Evolutionary conservation across 768 basidiomycete genomes (phyloP), one percentile per base, ranked within the genome.

Genomic region (Podaxis sp.): DNA sequence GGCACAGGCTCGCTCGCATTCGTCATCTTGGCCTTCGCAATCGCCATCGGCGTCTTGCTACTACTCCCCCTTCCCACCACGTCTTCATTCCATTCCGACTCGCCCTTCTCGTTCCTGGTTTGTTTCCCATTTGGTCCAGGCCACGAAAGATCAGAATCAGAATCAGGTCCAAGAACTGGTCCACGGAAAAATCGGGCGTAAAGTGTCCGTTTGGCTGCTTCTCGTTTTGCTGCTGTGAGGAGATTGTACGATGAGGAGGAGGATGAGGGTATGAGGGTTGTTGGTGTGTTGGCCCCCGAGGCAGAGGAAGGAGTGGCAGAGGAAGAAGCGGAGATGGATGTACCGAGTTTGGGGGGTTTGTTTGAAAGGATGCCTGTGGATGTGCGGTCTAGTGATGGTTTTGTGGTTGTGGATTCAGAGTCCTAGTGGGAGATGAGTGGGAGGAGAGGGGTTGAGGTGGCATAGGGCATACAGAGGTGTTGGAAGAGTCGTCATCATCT

Each of bases 121-220:
- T 33, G 30, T 10, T 33, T 33, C 8, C 0, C 12, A 46, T 46
- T 20, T 5, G 46, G 13, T 0, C 49, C 26, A 30, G 37, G 26
- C 24, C n/a, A 24, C 12, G 52, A 41, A 28, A 41, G 17, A 24
- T 55, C 41, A 38, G 44, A 52, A 20, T 65, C 62, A 4, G 67
- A 60, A 44, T 82, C 83, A 24, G 83, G 83, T 1, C 83, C 84
- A 17, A 93, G 73, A 37, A 89, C 76, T 20, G 90, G 87, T 0
- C 94, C 95, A 24, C 88, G 84, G 69, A 89, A 91, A 73, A 97
- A 96, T 62, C 81, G 80, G 3, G 92, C 80, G 72, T 97, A 98
- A 2, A 98, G 80, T 20, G 79, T 81, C 11, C 84, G 80, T 64
- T 83, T 85, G 0, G 94, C 95, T 10, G 91, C 87, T 66, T 93